Conservation (phyloP, 73 alveolate species). For the Stentor roeselii region DNA sequence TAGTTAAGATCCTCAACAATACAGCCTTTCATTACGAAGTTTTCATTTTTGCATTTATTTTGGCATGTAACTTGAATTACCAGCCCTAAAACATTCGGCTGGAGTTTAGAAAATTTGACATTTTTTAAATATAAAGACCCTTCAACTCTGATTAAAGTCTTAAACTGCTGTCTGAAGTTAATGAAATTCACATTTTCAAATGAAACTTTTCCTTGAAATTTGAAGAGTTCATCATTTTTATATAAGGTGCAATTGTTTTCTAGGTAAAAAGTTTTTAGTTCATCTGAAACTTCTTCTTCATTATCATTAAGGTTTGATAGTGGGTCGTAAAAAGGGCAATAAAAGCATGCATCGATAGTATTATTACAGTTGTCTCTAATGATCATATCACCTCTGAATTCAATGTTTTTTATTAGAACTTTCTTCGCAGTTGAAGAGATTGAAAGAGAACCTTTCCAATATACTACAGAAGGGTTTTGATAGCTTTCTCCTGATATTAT, state of each 20-base stretch:
- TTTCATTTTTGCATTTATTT: not conserved
- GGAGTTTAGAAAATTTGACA: not conserved
- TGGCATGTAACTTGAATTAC: not conserved
- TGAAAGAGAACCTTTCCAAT: not conserved
- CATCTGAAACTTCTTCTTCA: not conserved
- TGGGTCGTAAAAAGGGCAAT: not conserved
- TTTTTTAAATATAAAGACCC: not conserved
- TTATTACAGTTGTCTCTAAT: not conserved
- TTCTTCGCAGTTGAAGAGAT: not conserved
- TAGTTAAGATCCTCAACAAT: not conserved
- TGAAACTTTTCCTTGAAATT: not conserved
- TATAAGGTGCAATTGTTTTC: not conserved
- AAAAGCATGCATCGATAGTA: not conserved
- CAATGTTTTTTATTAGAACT: not conserved
- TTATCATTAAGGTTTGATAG: not conserved
- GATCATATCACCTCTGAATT: not conserved
- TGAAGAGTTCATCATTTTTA: not conserved
- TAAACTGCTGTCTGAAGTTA: not conserved
- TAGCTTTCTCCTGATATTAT: not conserved
- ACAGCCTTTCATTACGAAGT: not conserved
- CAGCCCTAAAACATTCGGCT: not conserved
- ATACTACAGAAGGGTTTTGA: not conserved
- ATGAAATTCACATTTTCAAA: not conserved
- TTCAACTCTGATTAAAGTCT: not conserved
- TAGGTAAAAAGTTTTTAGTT: no score